Base-by-base conservation (phyloP, 139 green algal species). In the Axilococcus clingmanii region DNA sequence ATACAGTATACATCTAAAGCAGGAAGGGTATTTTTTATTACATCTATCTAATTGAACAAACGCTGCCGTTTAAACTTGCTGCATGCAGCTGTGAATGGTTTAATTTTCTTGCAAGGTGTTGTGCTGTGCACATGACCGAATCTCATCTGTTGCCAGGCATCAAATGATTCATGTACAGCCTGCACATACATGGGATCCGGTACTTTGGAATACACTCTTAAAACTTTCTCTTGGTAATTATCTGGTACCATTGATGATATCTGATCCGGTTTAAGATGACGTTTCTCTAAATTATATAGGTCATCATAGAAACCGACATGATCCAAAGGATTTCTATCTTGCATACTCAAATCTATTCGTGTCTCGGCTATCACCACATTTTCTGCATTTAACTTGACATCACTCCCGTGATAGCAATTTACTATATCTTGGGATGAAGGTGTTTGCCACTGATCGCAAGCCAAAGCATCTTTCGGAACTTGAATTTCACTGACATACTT, bases 331-430 rank as follows among this genome's bases (percentile, higher is more conserved):
- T 88, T 88, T 15, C 45, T 23, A 23, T 59, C 46, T 24, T 57
- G 50, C 55, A 75, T 72, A 28, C 57, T 49, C 48, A 71, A 76
- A 65, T 88, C 62, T 38, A 89, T 88, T 52, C 71, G 74, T 40
- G 66, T 80, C 41, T 78, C 68, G 28, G 65, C 69, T 25, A 73
- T 42, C 16, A 86, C 76, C 8, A 89, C 35, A 40, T 89, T 71
- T 6, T 82, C 48, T 17, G 52, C 48, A 14, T 32, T 33, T 52
- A 86, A 46, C 16, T 22, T n/a, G 34, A 74, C 59, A 22, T 56
- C 49, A 24, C 7, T 45, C 16, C 57, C 68, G 7, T 57, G 12
- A 48, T 71, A 66, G 57, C 33, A 67, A 45, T 27, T 62, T 6
- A 72, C 66, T 12, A 76, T 46, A 57, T 80, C 63, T 20, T 53